Evolutionary conservation across 805 yeast genomes (phyloP).

Genomic region (Candida piceae): DNA sequence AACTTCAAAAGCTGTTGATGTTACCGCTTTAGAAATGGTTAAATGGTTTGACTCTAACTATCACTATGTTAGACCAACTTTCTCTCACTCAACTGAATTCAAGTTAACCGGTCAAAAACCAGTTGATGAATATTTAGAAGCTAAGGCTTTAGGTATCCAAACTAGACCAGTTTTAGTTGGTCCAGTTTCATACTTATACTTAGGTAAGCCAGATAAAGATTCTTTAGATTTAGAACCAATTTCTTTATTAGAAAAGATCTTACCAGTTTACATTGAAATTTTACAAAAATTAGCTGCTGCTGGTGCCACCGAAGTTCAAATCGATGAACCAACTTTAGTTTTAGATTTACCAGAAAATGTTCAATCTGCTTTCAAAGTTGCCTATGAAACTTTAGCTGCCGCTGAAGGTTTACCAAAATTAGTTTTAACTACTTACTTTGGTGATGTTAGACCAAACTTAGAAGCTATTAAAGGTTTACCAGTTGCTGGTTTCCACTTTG

Average conservation of each 20-base stretch:
- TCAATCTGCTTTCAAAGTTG: constrained; percentile 82
- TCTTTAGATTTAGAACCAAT: constrained; percentile 93
- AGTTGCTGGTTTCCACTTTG: constrained; percentile 94
- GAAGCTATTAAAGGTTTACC: constrained; percentile 84
- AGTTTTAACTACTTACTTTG: constrained; percentile 88
- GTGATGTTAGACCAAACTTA: constrained; percentile 97
- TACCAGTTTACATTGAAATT: constrained; percentile 91
- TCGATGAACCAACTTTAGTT: constrained; percentile 96
- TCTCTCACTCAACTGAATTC: constrained; percentile 91
- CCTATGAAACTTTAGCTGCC: constrained; percentile 72
- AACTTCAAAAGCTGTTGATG: constrained; percentile 85
- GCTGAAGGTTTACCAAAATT: constrained; percentile 72
- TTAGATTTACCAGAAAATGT: constrained; percentile 84
- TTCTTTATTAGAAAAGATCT: constrained; percentile 77
- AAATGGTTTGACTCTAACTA: constrained; percentile 99
- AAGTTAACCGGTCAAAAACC: constrained; percentile 96
- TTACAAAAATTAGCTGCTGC: constrained; percentile 84
- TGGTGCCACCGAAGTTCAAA: constrained; percentile 93
- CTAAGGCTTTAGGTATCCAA: constrained; percentile 91
- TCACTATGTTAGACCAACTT: constrained; percentile 99
- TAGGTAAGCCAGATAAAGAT: constrained; percentile 99
- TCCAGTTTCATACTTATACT: constrained; percentile 89
- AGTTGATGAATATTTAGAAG: constrained; percentile 95
- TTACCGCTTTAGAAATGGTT: constrained; percentile 98
- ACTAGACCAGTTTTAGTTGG: constrained; percentile 98